Base-by-base conservation (phyloP, 805 yeast genomes). In the Yarrowia porcina region DNA sequence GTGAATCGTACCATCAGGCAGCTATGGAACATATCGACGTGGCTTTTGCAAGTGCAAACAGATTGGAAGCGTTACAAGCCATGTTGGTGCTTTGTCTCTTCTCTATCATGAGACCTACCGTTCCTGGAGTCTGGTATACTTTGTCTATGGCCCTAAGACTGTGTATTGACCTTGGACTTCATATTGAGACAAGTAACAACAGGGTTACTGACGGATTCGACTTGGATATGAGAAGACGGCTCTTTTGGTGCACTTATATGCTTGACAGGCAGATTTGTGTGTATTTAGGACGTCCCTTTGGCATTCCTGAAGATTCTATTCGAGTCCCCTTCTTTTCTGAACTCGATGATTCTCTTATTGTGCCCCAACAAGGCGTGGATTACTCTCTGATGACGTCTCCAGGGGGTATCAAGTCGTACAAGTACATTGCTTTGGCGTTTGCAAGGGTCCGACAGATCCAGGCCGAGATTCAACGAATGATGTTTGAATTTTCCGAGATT, bases 121-220 rank as follows among this genome's bases (percentile, higher is more conserved):
- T 83, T 13, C 96, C 97, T 0, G 94, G 96, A 3, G 90, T 89
- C n/a, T 91, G 97, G 97, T 89, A 89, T 71, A 83, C 88, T 4
- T 75, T 89, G 66, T 97, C 97, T 0, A 83, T 89, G 1, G 91
- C 93, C 0, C 73, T 90, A 56, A 79, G 97, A 65, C 73, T 89
- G 56, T 85, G 93, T 68, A 89, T 90, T 28, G 97, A 91, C 73
- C 73, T 91, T 65, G 97, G 96, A 1, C 76, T 91, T 8, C 97
- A 91, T 72, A 83, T 84, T 36, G 97, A 90, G 69, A 71, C 72
- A 21, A 65, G 56, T 35, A 63, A 47, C 36, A 45, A 45, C 18
- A 12, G 15, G n/a, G 52, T 45, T 8, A 13, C 52, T 0, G 52
- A 49, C 28, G 56, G 39, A 3, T 57, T 57, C 21, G 21, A 35